These are phyloP conservation scores for Hydnomerulius pinastri DNA, from an alignment of 768 basidiomycete species.

Conservation along the genomic window DNA sequence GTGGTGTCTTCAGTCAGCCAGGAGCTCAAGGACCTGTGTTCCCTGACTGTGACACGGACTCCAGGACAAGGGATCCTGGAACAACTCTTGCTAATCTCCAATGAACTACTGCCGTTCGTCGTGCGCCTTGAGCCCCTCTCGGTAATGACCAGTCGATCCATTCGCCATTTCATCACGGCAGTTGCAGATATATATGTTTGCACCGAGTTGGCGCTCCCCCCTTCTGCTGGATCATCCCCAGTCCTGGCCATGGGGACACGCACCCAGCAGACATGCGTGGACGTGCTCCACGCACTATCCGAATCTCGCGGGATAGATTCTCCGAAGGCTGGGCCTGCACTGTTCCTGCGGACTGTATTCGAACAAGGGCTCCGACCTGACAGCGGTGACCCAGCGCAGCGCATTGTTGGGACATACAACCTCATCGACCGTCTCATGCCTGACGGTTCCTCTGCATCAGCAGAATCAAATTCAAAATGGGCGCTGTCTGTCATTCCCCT, in stretches of 20 bases:
- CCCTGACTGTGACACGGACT: constrained; percentile 37
- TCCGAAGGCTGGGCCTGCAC: constrained; percentile 43
- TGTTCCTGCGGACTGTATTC: constrained; percentile 60
- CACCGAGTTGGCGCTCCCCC: constrained; percentile 45
- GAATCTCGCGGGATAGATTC: constrained; percentile 30
- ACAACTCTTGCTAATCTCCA: constrained; percentile 54
- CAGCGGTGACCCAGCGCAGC: constrained; percentile 57
- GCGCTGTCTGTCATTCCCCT: constrained; percentile 55
- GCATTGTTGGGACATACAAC: constrained; percentile 53
- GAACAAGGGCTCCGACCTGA: constrained; percentile 42
- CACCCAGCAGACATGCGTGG: constrained; percentile 53
- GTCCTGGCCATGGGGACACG: constrained; percentile 31
- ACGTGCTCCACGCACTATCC: constrained; percentile 44
- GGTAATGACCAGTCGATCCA: constrained; percentile 50
- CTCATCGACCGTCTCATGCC: constrained; percentile 64
- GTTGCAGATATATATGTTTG: constrained; percentile 59
- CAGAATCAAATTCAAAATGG: constrained; percentile 47
- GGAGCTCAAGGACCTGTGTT: constrained; percentile 58
- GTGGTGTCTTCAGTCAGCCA: constrained; percentile 48
- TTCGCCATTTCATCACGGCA: constrained; percentile 45
- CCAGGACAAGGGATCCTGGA: constrained; percentile 45
- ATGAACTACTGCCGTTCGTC: constrained; percentile 57
- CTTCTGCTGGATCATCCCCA: constrained; percentile 35
- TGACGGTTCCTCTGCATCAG: constrained; percentile 16
- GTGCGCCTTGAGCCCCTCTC: constrained; percentile 46